Conservation (phyloP, 192 early-diverging fungal genomes). For the Entomortierella chlamydospora region DNA sequence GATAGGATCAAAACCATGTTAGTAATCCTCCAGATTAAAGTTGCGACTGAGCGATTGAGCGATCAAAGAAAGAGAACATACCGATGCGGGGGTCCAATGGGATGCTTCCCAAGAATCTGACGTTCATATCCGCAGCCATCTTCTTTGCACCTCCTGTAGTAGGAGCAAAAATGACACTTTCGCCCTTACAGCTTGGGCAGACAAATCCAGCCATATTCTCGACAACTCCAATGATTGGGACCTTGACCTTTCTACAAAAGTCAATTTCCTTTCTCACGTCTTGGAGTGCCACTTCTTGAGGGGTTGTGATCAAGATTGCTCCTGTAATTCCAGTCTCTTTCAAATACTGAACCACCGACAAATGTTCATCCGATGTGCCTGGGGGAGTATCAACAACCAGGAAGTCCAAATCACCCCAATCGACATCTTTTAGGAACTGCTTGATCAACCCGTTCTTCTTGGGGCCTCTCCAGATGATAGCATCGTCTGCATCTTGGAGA, state of each 20-base stretch:
- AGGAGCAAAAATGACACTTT: constrained; percentile 81
- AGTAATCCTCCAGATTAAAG: neutral
- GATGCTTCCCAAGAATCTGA: constrained; percentile 77
- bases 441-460: constrained; percentile 96
- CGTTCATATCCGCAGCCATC: constrained; percentile 71
- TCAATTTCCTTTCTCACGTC: constrained; percentile 99
- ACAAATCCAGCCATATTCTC: constrained; percentile 99
- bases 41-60: neutral
- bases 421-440: constrained; percentile 96
- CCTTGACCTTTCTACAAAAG: constrained; percentile 92
- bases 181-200: constrained; percentile 86
- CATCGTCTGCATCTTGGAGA: constrained; percentile 85
- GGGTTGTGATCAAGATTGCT: constrained; percentile 93
- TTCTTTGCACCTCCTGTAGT: constrained; percentile 80
- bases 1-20: neutral
- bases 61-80: constrained; percentile 51
- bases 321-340: constrained; percentile 83
- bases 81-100: constrained; percentile 85
- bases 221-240: constrained; percentile 91
- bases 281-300: constrained; percentile 86
- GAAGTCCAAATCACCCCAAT: constrained; percentile 92
- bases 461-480: constrained; percentile 96
- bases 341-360: constrained; percentile 86
- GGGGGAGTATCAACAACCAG: constrained; percentile 97
- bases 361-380: constrained; percentile 96